Evolutionary conservation across 2,329 filamentous ascomycete genomes (phyloP).

Genomic region (Phaeosphaeriaceae sp.): DNA sequence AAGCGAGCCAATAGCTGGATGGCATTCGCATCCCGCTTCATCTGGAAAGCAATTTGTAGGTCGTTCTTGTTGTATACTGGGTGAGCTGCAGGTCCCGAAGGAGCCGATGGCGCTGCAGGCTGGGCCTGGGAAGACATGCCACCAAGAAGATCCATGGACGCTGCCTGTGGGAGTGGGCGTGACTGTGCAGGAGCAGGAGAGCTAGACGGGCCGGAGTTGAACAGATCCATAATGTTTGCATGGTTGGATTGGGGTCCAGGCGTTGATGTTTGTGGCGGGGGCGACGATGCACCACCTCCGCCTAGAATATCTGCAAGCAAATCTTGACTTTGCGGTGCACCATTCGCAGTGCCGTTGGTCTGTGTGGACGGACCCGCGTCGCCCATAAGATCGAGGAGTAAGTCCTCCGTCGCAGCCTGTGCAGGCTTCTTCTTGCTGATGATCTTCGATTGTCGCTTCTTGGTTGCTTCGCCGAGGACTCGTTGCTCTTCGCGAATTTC

Average conservation of each 20-base stretch:
- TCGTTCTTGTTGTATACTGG: conserved; percentile 88
- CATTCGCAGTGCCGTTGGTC: conserved; percentile 62
- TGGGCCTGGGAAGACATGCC: conserved; percentile 56
- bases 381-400: conserved; percentile 91
- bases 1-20: conserved; percentile 87
- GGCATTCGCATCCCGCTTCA: conserved; percentile 81
- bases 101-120: conserved; percentile 47
- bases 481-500: conserved; percentile 96
- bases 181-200: conserved; percentile 49
- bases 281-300: conserved; percentile 64
- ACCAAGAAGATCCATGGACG: conserved; percentile 51
- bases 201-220: conserved; percentile 60
- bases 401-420: conserved; percentile 88
- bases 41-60: conserved; percentile 78
- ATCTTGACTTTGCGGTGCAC: conserved; percentile 72
- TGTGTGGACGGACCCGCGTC: conserved; percentile 67
- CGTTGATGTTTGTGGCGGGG: conserved; percentile 49
- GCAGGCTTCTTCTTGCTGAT: conserved; percentile 73
- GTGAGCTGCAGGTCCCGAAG: conserved; percentile 60
- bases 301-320: conserved; percentile 91
- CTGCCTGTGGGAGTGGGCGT: conserved; percentile 44
- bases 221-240: conserved; percentile 86
- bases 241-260: conserved; percentile 50
- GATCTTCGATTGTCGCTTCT: conserved; percentile 60
- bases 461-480: conserved; percentile 80